Percentiles rank a stretch among this genome's conserved stretches.
phyloP scores from a whole-genome alignment of 2,329 filamentous ascomycete genomes.

The Curvularia sp. region DNA sequence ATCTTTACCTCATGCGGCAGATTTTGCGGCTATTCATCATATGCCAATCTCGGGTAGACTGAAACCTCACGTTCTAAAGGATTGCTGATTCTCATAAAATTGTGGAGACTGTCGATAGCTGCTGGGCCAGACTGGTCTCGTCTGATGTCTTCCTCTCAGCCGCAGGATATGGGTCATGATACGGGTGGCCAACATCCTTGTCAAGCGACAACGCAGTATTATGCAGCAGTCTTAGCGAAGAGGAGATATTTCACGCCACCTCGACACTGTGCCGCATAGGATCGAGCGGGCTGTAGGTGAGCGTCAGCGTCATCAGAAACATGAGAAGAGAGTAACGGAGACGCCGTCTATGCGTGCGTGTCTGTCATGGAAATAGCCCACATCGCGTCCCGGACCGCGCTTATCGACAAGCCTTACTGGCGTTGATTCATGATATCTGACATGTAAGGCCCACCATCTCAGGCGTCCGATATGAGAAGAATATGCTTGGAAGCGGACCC shows the following conservation, averaged over 20 bases:
- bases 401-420: neutral
- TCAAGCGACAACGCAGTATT: neutral
- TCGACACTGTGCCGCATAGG: neutral
- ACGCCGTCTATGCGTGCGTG: no score
- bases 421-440: neutral
- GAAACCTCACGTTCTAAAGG: neutral
- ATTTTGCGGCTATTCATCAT: neutral
- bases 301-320: neutral
- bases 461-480: conserved; percentile 1
- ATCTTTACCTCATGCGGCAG: conserved; percentile 3
- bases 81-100: neutral
- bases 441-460: conserved; percentile 8
- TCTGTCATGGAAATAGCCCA: neutral
- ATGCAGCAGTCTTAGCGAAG: neutral
- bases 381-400: neutral
- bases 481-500: conserved; percentile 1
- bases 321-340: neutral
- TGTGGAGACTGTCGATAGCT: neutral
- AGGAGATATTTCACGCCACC: neutral
- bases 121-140: neutral
- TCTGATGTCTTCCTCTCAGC: neutral
- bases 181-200: neutral
- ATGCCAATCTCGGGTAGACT: neutral
- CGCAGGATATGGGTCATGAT: neutral
- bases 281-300: neutral